Evolutionary conservation across 2,329 filamentous ascomycete species (phyloP), one percentile per base, ranked within the genome.

Genomic region (Penicillium paneum): DNA sequence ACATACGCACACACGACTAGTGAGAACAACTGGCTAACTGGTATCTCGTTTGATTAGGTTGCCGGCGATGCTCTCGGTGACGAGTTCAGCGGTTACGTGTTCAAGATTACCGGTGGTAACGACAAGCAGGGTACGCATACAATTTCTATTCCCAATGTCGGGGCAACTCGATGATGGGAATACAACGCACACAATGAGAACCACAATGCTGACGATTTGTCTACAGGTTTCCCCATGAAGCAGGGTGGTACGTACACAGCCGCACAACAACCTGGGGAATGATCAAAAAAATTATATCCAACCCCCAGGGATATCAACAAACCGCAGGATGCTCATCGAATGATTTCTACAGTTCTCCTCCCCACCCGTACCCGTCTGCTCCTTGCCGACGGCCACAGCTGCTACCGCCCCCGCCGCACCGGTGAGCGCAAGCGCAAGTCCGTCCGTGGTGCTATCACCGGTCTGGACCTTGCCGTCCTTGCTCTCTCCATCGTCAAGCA

Each of bases 61-160:
- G 81, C 89, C 71, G 94, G 89, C 74, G 95, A 99, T 83, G 89
- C 87, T 76, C 85, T 99, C 74, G 94, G 94, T 75, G 92, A 97
- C 77, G 94, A 99, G 83, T 99, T 96, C 90, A 97, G 97, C 86
- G 94, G 94, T 80, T 99, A 99, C 85, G 88, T 99, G 83, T 91
- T 99, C 88, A 89, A 87, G 78, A 97, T 99, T 84, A 99, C 94
- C 74, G 95, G 94, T 76, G 94, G 95, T 78, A 99, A 99, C 89
- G 94, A 99, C 90, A 99, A 99, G 91, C 95, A 99, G 86, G 94
- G 73, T 75, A 74, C 63, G 71, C 52, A 54, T 40, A 50, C 34
- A 43, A 59, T 52, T 52, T 49, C 40, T 38, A 44, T 49, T 21
- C 17, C 34, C 31, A 17, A 45, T 26, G 17, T 42, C 39, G 42